Evolutionary conservation across 805 yeast genomes (phyloP).

Genomic region (Candida endomychidarum): DNA sequence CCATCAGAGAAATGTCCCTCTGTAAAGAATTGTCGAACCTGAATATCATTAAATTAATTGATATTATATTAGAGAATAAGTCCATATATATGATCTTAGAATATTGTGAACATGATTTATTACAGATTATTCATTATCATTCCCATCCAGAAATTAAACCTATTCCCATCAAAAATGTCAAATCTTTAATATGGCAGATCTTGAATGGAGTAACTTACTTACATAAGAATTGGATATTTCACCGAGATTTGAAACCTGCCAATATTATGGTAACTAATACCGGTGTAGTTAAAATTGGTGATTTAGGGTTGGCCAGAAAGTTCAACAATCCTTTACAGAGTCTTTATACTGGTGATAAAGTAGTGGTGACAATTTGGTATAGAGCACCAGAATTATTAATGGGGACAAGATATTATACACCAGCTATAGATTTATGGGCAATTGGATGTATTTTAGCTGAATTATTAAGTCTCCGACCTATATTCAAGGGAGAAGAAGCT

Average conservation of each 20-base stretch:
- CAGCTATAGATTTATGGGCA: constrained; percentile 90
- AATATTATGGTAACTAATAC: constrained; percentile 90
- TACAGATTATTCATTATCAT: constrained; percentile 92
- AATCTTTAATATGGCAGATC: constrained; percentile 89
- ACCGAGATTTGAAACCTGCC: constrained; percentile 95
- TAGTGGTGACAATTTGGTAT: constrained; percentile 96
- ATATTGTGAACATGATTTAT: constrained; percentile 91
- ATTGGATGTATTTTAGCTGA: constrained; percentile 95
- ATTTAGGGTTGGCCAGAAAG: constrained; percentile 85
- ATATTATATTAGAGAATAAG: constrained; percentile 83
- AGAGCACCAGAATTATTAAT: constrained; percentile 67
- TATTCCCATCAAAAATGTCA: constrained; percentile 75
- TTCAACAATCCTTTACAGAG: constrained; percentile 86
- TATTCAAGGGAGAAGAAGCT: constrained; percentile 97
- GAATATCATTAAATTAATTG: constrained; percentile 77
- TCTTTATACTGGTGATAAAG: constrained; percentile 88
- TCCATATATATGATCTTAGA: constrained; percentile 94
- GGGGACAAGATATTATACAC: constrained; percentile 46
- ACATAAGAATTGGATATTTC: constrained; percentile 95
- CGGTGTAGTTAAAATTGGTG: constrained; percentile 95
- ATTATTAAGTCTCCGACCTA: constrained; percentile 80
- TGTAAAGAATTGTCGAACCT: constrained; percentile 83
- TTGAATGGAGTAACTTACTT: constrained; percentile 86
- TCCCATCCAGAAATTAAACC: constrained; percentile 82
- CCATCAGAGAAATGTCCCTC: constrained; percentile 92